Percentiles rank a stretch among this genome's conserved stretches.
These are phyloP conservation scores for Mycena galericulata DNA, from an alignment of 768 basidiomycete genomes.

Conservation along the genomic window DNA sequence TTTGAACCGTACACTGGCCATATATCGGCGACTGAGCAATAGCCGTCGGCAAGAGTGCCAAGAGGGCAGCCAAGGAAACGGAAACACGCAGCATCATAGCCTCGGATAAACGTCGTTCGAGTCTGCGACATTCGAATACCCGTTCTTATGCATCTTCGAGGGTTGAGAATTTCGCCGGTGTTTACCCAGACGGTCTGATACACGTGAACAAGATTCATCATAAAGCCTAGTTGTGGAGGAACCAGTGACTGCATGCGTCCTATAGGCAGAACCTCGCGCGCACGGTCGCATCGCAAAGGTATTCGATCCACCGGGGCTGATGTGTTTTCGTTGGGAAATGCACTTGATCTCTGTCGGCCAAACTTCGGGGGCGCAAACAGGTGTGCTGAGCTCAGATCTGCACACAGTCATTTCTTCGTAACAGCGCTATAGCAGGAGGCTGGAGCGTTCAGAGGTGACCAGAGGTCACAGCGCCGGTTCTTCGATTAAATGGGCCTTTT, in stretches of 20 bases:
- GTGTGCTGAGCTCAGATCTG: too few species aligned
- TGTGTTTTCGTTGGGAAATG: background rate
- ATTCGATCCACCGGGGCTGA: background rate
- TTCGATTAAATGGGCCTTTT: too few species aligned
- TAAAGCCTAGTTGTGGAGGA: background rate
- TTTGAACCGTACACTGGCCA: constrained; percentile 24
- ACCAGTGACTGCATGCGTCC: constrained; percentile 9
- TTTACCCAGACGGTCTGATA: constrained; percentile 10
- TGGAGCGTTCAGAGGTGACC: too few species aligned
- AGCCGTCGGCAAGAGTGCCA: constrained; percentile 23
- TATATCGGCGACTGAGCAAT: constrained; percentile 23
- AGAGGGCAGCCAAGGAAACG: constrained; percentile 12
- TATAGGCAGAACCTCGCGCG: background rate
- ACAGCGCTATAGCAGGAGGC: too few species aligned
- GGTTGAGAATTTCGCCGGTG: constrained; percentile 3
- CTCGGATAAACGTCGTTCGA: constrained; percentile 6
- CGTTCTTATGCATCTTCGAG: background rate
- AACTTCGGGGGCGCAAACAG: background rate
- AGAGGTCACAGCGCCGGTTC: too few species aligned
- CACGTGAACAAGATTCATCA: constrained; percentile 5
- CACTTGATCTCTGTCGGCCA: constrained; percentile 10
- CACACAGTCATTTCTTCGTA: too few species aligned
- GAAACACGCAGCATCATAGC: constrained; percentile 9
- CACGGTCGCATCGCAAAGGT: background rate
- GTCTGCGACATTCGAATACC: background rate